Base-by-base conservation (phyloP, 164 flowering plant genomes). In the Umbellularia californica region DNA sequence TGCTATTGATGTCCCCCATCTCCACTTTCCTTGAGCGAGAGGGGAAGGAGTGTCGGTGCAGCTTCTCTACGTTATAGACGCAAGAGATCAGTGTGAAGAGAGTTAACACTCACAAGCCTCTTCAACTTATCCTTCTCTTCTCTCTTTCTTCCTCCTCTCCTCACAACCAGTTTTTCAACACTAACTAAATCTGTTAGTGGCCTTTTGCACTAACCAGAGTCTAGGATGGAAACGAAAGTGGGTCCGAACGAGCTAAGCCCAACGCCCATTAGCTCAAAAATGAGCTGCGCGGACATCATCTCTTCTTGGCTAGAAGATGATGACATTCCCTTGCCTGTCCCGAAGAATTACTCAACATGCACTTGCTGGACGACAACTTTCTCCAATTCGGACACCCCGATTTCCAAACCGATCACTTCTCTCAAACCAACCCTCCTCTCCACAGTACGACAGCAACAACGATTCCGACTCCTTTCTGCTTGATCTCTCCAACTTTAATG, bases 291-390 rank as follows among this genome's bases (percentile, higher is more conserved):
- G 35, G 69, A 66, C 41, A 30, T 66, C 41, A 66, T 66, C 25
- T 58, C 79, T 50, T 51, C 72, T 1, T 73, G 75, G 72, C 60
- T 77, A 1, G 69, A 77, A 20, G 11, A 35, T 60, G 79, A 77
- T 6, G 75, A 72, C 47, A 51, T 24, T 58, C n/a, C 72, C 66
- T 68, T 10, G 4, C 58, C 33, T 2, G 7, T 23, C 51, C 62
- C 47, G 17, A 25, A 47, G 70, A 72, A 28, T 66, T 47, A 3
- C 68, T 50, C 0, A 72, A 77, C 5, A 58, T 77, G 28, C 72
- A 68, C 2, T 17, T 68, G 75, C 69, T 72, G 3, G 69, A 72
- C 9, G 76, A 72, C 28, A 69, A 60, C 5, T 15, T 15, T 30
- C 28, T 67, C 62, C 63, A 72, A 3, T 60, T 68, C 50, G 15